Evolutionary conservation across 257 asterid species (phyloP).

Genomic region (Nicotiana otophora): DNA sequence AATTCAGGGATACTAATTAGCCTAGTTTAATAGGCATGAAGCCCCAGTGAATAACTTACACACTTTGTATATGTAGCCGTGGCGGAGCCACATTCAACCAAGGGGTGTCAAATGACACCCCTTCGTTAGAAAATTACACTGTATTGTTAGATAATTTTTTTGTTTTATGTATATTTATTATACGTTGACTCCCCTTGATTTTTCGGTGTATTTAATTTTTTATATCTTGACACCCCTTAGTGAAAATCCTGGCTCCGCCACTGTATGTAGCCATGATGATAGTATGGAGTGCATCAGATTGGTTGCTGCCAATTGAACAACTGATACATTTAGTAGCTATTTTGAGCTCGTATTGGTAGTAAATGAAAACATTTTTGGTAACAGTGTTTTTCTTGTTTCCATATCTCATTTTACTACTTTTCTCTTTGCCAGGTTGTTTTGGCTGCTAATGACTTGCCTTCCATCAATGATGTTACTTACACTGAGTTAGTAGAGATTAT

Average conservation of each 20-base stretch:
- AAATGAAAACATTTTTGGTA: neutral
- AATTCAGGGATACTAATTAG: neutral
- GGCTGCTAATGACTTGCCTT: conserved; percentile 94
- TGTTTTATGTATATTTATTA: no score
- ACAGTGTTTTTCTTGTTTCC: neutral
- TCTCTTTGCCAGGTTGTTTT: conserved; percentile 62
- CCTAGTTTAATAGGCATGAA: neutral
- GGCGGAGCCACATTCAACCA: no score
- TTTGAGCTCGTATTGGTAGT: neutral
- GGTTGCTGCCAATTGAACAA: neutral
- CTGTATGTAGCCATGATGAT: neutral
- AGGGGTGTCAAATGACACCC: no score
- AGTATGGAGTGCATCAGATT: neutral
- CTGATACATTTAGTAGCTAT: neutral
- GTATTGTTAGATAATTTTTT: no score
- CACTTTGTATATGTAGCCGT: neutral
- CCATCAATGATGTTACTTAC: conserved; percentile 87
- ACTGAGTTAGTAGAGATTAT: conserved; percentile 69
- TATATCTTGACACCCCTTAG: no score
- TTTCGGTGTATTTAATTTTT: no score
- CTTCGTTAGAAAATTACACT: no score
- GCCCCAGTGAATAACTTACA: neutral
- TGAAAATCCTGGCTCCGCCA: no score
- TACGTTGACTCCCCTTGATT: no score
- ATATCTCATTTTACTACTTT: neutral